A percentile compares a stretch with the other conserved stretches of the same genome.
Conservation (phyloP, 768 basidiomycete species). For the Russula sp. region DNA sequence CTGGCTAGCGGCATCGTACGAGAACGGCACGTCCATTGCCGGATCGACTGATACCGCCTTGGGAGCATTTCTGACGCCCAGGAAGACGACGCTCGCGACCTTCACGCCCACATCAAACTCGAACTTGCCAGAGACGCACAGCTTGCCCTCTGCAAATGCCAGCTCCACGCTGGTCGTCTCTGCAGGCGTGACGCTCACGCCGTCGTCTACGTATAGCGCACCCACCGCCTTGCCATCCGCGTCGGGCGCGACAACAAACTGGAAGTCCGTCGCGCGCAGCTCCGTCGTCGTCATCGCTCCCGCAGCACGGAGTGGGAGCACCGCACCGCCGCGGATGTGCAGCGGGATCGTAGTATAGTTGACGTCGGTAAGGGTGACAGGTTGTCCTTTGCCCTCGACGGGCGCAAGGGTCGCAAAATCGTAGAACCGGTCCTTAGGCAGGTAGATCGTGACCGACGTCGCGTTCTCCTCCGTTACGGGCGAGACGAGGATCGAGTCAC, state of each 20-base stretch:
- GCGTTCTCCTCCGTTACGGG: constrained; percentile 58
- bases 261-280: constrained; percentile 50
- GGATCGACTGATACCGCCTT: constrained; percentile 25
- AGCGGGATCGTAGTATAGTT: constrained; percentile 55
- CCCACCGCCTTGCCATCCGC: constrained; percentile 47
- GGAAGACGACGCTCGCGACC: constrained; percentile 33
- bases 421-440: constrained; percentile 61
- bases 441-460: constrained; percentile 54
- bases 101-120: constrained; percentile 30
- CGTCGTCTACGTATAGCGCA: constrained; percentile 58
- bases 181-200: constrained; percentile 40
- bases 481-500: constrained; percentile 59
- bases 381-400: constrained; percentile 43
- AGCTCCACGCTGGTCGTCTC: constrained; percentile 31
- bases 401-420: constrained; percentile 49
- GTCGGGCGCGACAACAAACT: constrained; percentile 56
- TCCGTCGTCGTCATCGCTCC: constrained; percentile 56
- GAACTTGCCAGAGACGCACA: constrained; percentile 31
- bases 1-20: constrained; percentile 36
- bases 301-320: constrained; percentile 51
- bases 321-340: constrained; percentile 52
- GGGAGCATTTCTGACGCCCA: constrained; percentile 29
- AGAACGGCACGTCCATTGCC: constrained; percentile 23
- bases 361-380: constrained; percentile 42
- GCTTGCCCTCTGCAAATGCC: constrained; percentile 26